Conservation (phyloP, 208 protist species). For the Polymyxa betae region DNA sequence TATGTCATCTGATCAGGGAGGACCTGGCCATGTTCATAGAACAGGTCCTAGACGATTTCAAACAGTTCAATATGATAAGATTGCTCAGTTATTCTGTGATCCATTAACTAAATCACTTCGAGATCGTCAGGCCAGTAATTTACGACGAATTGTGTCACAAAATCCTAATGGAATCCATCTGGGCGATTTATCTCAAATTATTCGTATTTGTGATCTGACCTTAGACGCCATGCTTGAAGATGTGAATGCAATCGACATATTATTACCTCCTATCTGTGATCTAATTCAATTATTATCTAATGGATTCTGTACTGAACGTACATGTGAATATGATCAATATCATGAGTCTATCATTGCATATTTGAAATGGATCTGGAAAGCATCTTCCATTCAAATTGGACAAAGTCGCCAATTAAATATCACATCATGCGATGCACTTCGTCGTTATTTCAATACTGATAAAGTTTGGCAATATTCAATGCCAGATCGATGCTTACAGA, state of each 20-base stretch:
- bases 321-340: background rate
- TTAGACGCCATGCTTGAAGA: background rate
- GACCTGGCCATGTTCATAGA: too few relatives aligned
- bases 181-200: background rate
- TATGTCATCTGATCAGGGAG: too few relatives aligned
- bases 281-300: background rate
- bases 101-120: background rate
- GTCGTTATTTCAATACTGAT: background rate
- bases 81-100: background rate
- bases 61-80: too few relatives aligned
- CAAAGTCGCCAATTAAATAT: background rate
- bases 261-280: background rate
- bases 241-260: background rate
- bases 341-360: background rate
- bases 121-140: background rate
- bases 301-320: background rate
- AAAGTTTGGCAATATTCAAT: background rate
- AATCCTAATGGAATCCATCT: background rate
- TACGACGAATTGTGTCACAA: background rate
- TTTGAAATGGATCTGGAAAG: background rate
- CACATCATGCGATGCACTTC: background rate
- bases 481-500: too few relatives aligned
- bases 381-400: background rate
- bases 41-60: too few relatives aligned
- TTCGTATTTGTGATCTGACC: background rate